These are phyloP conservation scores for Protomyces inundatus DNA, from an alignment of 1,139 yeast genomes.

Conservation along the genomic window DNA sequence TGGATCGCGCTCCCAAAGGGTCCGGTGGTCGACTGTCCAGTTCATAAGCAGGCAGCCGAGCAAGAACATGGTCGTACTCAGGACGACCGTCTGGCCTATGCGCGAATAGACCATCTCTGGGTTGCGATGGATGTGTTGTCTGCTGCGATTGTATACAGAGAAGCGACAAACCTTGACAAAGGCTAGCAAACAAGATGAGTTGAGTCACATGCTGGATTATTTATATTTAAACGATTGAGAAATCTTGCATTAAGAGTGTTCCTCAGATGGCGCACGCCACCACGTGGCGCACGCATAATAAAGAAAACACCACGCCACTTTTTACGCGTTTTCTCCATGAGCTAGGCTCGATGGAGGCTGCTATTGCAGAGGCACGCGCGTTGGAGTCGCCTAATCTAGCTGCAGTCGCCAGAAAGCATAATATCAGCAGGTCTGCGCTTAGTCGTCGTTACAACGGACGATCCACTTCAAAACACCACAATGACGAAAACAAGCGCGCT, in stretches of 20 bases:
- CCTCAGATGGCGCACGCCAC: no score
- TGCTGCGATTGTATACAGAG: no score
- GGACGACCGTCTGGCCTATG: conserved; percentile 6
- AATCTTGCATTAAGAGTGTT: no score
- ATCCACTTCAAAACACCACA: not conserved
- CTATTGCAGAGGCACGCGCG: not conserved
- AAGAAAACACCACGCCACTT: no score
- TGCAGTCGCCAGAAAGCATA: not conserved
- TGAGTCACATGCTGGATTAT: no score
- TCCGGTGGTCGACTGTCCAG: conserved; percentile 72
- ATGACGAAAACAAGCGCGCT: not conserved
- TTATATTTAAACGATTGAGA: no score
- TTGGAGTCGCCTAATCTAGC: not conserved
- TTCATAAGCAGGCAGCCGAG: conserved; percentile 74
- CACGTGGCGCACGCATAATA: no score
- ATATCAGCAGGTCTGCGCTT: not conserved
- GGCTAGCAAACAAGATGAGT: no score
- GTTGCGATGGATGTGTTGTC: not conserved
- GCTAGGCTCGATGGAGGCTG: not conserved
- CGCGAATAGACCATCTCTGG: conserved; percentile 12
- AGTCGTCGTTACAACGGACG: not conserved
- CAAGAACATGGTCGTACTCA: conserved; percentile 57
- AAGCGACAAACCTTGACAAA: no score
- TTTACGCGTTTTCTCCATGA: no score
- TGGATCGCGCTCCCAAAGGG: conserved; percentile 59